Base-by-base conservation (phyloP, 73 alveolate species). In the Effrenium voratum region DNA sequence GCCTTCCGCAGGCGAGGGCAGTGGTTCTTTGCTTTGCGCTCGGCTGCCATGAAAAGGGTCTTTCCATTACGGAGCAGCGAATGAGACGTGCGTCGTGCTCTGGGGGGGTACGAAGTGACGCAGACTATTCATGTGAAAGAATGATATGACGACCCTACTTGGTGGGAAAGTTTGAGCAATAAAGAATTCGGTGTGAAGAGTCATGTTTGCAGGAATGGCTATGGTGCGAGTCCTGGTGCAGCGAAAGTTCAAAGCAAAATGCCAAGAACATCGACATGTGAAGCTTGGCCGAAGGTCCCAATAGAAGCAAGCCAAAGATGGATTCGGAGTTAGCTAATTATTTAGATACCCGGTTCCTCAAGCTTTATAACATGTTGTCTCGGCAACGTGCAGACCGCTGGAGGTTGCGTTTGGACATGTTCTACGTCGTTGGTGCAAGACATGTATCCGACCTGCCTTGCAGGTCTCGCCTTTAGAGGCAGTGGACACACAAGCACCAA, bases 161-260 rank as follows among this genome's bases (percentile, higher is more conserved):
- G 83, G 30, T 73, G 36, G 36, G 40, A 38, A 19, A 8, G 3
- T n/a, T 73, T 34, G 83, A n/a, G 38, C 16, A 3, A 75, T 75
- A 6, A 5, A 0, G 3, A 41, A 15, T 32, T 55, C 87, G 2
- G 63, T 22, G 72, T 57, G 72, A 55, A 15, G 68, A 12, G 12
- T 55, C 68, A 22, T 22, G 72, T 57, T 30, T 57, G 60, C 41
- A 76, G 77, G 99, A 97, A 66, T 97, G 99, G 99, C 93, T 97
- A 30, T 97, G 99, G 99, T 97, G 99, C 60, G 99, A 97, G 82
- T 52, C 86, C 43, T 97, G 99, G 99, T 97, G 99, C 90, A 83
- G 93, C 80, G 91, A 75, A 66, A 76, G 81, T 63, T 50, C 95
- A 52, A 63, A 88, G 32, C 13, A 15, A 15, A 70, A 75, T 40